Evolutionary conservation across 345 rosid species (phyloP), one percentile per base, ranked within the genome.

Genomic region (Carallia pectinifolia): DNA sequence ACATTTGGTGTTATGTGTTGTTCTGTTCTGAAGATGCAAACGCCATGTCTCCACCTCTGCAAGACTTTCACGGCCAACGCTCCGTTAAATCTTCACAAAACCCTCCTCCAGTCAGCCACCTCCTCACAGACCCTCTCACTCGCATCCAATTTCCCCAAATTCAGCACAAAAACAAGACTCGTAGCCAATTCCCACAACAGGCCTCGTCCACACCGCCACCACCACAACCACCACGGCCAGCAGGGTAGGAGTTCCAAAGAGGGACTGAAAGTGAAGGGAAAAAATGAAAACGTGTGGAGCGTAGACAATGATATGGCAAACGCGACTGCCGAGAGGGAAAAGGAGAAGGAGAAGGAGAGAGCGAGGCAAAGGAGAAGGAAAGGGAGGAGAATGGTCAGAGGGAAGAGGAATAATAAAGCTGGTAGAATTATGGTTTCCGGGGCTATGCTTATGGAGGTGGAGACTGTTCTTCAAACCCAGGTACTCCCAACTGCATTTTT

Each of bases 391-490:
- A 64, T 75, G 66, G 82, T 65, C 67, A 72, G 74, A 39, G 86
- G 83, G 70, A 80, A 78, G 73, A 76, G 81, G 75, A n/a, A n/a
- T n/a, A 73, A 48, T 65, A 77, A 56, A 82, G 48, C 53, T 3
- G 90, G 85, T 17, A 74, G 66, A 16, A 75, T 89, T 54, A 62
- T 87, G 82, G 89, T 87, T 61, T 85, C 97, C 1, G 91, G 86
- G 52, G 66, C 90, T 61, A 88, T 91, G 95, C 75, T 88, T 23
- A 83, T 86, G 76, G 96, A 94, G 69, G 76, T 76, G 59, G 98
- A 94, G 69, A 87, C 91, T 70, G 81, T 94, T 64, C 97, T 91
- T 62, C 98, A 94, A 80, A 87, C 95, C 38, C 96, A 90, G 95
- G 98, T 89, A 69, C 6, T 13, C 59, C 59, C 30, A 55, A n/a